phyloP scores from a whole-genome alignment of 768 basidiomycete species.

The Artomyces pyxidatus region DNA sequence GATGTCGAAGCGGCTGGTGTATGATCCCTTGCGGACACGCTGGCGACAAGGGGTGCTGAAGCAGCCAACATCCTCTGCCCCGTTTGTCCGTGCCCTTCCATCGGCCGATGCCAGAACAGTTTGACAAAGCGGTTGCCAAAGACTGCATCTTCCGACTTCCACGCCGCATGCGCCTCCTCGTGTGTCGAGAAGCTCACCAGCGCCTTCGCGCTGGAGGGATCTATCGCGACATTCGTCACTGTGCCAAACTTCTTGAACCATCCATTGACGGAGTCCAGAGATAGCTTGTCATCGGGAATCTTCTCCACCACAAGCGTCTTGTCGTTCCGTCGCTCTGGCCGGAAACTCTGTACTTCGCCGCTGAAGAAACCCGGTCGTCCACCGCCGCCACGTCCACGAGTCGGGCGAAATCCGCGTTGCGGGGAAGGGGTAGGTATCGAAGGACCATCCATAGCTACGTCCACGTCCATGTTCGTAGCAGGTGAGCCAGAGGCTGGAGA shows the following conservation, averaged over 20 bases:
- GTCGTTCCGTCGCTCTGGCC: slow-evolving; percentile 57
- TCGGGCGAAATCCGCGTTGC: slow-evolving; percentile 1
- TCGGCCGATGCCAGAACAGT: slow-evolving; percentile 89
- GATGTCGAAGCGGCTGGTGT: slow-evolving; percentile 10
- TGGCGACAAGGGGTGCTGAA: slow-evolving; percentile 68
- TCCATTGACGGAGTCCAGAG: slow-evolving; percentile 66
- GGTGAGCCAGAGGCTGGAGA: neutral
- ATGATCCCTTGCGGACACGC: slow-evolving; percentile 36
- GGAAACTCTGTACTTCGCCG: slow-evolving; percentile 59
- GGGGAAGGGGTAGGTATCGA: slow-evolving; percentile 14
- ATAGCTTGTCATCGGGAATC: slow-evolving; percentile 80
- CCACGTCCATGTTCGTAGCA: slow-evolving; percentile 12
- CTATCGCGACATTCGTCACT: slow-evolving; percentile 88
- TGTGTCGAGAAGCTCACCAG: slow-evolving; percentile 82
- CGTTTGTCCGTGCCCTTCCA: slow-evolving; percentile 81
- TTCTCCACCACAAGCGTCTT: slow-evolving; percentile 91
- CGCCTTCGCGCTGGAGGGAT: slow-evolving; percentile 65
- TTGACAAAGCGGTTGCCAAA: slow-evolving; percentile 94
- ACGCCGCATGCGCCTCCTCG: slow-evolving; percentile 78
- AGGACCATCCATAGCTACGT: slow-evolving; percentile 29
- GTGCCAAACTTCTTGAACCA: slow-evolving; percentile 93
- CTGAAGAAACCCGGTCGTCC: slow-evolving; percentile 49
- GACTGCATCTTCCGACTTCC: slow-evolving; percentile 92
- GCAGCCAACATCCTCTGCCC: slow-evolving; percentile 77
- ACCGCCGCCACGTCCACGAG: slow-evolving; percentile 27